Conservation (phyloP, 352 stramenopile genomes). For the Globisporangium middletonii region DNA sequence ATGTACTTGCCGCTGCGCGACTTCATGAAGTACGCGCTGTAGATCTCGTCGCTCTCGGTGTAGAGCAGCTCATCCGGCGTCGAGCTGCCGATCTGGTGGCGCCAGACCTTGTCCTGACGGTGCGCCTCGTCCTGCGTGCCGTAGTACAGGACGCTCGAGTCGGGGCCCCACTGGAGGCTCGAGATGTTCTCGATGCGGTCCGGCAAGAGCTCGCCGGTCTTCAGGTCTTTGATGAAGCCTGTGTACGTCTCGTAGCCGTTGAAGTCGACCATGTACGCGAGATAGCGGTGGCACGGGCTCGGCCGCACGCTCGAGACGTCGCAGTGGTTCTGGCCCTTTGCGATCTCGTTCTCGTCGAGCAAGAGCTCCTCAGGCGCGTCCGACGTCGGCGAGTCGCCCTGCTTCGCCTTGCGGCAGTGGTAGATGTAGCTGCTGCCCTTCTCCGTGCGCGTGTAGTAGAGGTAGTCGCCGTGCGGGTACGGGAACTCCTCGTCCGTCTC, state of each 20-base stretch:
- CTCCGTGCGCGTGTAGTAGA: conserved; percentile 88
- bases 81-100: conserved; percentile 77
- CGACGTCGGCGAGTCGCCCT: conserved; percentile 26
- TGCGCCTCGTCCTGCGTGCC: conserved; percentile 88
- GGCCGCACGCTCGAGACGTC: conserved; percentile 67
- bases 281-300: conserved; percentile 87
- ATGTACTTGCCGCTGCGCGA: conserved; percentile 91
- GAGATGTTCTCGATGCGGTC: conserved; percentile 85
- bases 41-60: conserved; percentile 93
- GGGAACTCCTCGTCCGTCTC: conserved; percentile 83
- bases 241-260: conserved; percentile 93
- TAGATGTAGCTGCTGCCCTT: conserved; percentile 82
- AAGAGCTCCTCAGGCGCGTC: conserved; percentile 84
- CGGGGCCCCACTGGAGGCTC: conserved; percentile 88
- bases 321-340: conserved; percentile 80
- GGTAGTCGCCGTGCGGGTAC: conserved; percentile 72
- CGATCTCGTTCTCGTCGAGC: conserved; percentile 93
- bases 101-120: conserved; percentile 93
- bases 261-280: conserved; percentile 94
- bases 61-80: conserved; percentile 88
- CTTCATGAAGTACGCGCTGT: conserved; percentile 90
- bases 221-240: conserved; percentile 85
- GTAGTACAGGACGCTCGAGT: conserved; percentile 93
- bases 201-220: conserved; percentile 51
- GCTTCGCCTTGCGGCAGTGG: conserved; percentile 72